These are phyloP conservation scores for Amanita pallidorosea DNA, from an alignment of 768 basidiomycete species.

Conservation along the genomic window DNA sequence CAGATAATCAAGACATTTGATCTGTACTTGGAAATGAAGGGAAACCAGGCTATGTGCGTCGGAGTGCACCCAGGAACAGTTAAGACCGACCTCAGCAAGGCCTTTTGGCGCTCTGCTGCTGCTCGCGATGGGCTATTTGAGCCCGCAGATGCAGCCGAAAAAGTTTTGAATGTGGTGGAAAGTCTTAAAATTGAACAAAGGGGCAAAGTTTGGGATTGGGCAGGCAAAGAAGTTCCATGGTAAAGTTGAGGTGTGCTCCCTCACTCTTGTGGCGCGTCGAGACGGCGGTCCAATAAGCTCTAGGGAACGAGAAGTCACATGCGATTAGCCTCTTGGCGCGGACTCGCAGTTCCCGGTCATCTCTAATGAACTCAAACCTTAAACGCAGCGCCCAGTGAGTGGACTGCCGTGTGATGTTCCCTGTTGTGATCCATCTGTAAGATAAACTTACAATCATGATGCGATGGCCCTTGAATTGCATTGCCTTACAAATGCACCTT, in stretches of 20 bases:
- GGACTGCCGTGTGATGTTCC: no score
- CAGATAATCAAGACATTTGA: slow-evolving; percentile 55
- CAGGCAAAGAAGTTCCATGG: slow-evolving; percentile 36
- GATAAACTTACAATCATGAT: not conserved
- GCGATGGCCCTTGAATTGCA: not conserved
- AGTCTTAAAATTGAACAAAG: slow-evolving; percentile 27
- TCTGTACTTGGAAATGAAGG: slow-evolving; percentile 36
- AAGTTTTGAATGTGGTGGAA: slow-evolving; percentile 33
- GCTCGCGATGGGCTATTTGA: slow-evolving; percentile 31
- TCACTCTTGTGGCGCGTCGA: not conserved
- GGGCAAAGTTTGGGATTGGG: slow-evolving; percentile 50
- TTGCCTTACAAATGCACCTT: not conserved
- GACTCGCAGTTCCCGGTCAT: no score
- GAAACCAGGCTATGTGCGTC: slow-evolving; percentile 36
- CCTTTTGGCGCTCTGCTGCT: slow-evolving; percentile 34
- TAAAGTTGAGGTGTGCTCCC: slow-evolving; percentile 8
- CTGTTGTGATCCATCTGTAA: not conserved
- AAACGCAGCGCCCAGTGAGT: not conserved
- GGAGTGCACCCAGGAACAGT: slow-evolving; percentile 53
- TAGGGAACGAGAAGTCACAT: no score
- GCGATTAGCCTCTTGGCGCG: no score
- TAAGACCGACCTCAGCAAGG: slow-evolving; percentile 46
- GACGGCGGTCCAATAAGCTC: not conserved
- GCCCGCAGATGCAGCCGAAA: slow-evolving; percentile 37
- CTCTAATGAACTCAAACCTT: no score